Base-by-base conservation (phyloP, 768 basidiomycete species). In the Lactarius sanguifluus region DNA sequence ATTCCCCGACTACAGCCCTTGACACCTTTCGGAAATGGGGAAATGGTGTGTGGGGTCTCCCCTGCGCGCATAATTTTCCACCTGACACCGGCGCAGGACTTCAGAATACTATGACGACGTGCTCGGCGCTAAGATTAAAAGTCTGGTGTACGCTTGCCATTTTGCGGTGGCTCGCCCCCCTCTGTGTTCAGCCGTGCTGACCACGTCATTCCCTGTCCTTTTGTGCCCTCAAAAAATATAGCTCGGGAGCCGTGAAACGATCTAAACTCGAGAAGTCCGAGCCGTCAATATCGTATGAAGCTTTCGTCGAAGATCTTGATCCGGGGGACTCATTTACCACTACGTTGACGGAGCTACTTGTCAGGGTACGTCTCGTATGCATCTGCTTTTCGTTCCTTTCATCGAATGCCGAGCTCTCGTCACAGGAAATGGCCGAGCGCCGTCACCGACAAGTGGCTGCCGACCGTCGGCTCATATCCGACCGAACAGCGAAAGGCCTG, bases 321-420 rank as follows among this genome's bases (percentile, higher is more conserved):
- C 82, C 82, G 28, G 91, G 90, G 18, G 91, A 93, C 74, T 86
- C 89, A 1, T 92, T 93, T 75, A 92, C 91, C 0, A 84, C 90
- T 5, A 83, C 88, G 0, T 74, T 93, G 59, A 77, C 92, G 65
- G 91, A 92, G 66, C 83, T 90, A 57, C 80, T 93, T 55, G 91
- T 92, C 72, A 90, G 89, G 78, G 91, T 92, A 72, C 75, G 84
- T 73, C 32, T 4, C 45, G 41, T 54, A 57, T 57, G 18, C 56
- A 50, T 34, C 20, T 12, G 5, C 0, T 30, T 10, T 30, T 12
- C 23, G 59, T 7, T 25, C 15, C 25, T 45, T 18, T 50, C 38
- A 32, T 57, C 64, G 55, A 69, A 57, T 57, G 13, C 30, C 71
- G 61, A 68, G 45, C 52, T 28, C 13, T 66, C 13, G 36, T 36